A percentile compares a stretch with the other conserved stretches of the same genome.
Evolutionary conservation across 805 yeast genomes (phyloP).

Genomic region (Lachancea nothofagi): DNA sequence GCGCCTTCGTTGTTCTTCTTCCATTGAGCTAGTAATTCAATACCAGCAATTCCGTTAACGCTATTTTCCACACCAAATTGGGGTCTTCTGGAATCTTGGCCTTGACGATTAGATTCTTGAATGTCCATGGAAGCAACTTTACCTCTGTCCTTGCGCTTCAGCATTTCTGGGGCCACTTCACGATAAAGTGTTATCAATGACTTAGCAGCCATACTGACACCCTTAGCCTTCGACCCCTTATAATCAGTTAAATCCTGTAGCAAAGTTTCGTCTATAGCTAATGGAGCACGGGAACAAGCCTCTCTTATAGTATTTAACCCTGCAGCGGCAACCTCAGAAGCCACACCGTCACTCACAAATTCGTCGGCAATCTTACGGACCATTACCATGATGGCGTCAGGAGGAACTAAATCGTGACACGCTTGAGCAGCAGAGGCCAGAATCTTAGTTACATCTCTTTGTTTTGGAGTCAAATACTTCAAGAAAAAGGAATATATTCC

Average conservation of each 20-base stretch:
- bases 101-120: slow-evolving; percentile 52
- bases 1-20: slow-evolving; percentile 43
- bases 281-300: slow-evolving; percentile 86
- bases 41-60: slow-evolving; percentile 78
- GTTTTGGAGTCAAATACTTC: slow-evolving; percentile 91
- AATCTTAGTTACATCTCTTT: slow-evolving; percentile 87
- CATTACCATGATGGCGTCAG: slow-evolving; percentile 75
- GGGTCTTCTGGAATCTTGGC: slow-evolving; percentile 35
- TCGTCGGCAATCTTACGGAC: slow-evolving; percentile 94
- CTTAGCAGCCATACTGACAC: slow-evolving; percentile 92
- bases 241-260: slow-evolving; percentile 87
- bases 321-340: slow-evolving; percentile 96
- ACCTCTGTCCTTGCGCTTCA: slow-evolving; percentile 86
- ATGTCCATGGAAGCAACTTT: slow-evolving; percentile 82
- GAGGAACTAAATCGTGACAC: slow-evolving; percentile 94
- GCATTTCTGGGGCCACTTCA: slow-evolving; percentile 95
- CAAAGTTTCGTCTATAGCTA: slow-evolving; percentile 83
- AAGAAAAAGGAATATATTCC: slow-evolving; percentile 86
- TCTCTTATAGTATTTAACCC: slow-evolving; percentile 95
- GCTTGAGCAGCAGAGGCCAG: slow-evolving; percentile 98
- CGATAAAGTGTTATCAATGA: slow-evolving; percentile 80
- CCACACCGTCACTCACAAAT: slow-evolving; percentile 96
- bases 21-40: slow-evolving; percentile 88
- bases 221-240: slow-evolving; percentile 87
- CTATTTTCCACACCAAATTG: slow-evolving; percentile 72